Base-by-base conservation (phyloP, 1,139 yeast genomes). In the Pichia sp. region DNA sequence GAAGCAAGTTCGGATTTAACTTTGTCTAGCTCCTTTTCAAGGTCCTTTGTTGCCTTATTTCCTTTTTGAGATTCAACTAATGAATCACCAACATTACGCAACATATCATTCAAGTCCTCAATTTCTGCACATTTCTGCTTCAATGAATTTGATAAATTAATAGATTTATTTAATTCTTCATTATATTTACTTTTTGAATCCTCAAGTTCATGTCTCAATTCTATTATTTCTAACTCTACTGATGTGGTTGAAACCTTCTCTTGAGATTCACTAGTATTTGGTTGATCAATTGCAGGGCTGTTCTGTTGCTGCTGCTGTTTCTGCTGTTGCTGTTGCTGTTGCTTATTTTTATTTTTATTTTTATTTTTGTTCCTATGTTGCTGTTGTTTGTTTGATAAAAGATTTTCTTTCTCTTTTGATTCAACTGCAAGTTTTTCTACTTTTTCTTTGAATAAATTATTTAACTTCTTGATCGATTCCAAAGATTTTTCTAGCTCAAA, bases 21-120 rank as follows among this genome's bases (percentile, higher is more conserved):
- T 5, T 50, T 33, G 8, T 51, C 34, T 8, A 49, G 58, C 55
- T 5, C 59, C 59, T 27, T 62, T 31, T 49, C 61, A 59, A 22
- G 48, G 42, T 52, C 62, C 14, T 19, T 18, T 59, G 42, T 56
- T 52, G 48, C 51, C 52, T 46, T 52, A 28, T 60, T 46, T 5
- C 50, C 47, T 39, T 64, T 65, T 19, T 63, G 44, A 30, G 70
- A 66, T 42, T 77, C 83, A 0, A 88, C 95, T 29, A 88, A 72
- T 49, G 87, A 95, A 61, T 85, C 79, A 1, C 96, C 96, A 25
- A 89, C 75, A 48, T 79, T 81, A 58, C 77, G 78, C 48, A 89
- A 68, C 86, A 83, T 85, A 53, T 87, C 96, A 58, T 84, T 77
- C 50, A 86, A 73, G 47, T 70, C 72, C 42, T 79, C 84, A 27